A percentile compares a stretch with the other conserved stretches of the same genome.
Conservation (phyloP, 495 filamentous ascomycete species). For the Penicillium pulvis region DNA sequence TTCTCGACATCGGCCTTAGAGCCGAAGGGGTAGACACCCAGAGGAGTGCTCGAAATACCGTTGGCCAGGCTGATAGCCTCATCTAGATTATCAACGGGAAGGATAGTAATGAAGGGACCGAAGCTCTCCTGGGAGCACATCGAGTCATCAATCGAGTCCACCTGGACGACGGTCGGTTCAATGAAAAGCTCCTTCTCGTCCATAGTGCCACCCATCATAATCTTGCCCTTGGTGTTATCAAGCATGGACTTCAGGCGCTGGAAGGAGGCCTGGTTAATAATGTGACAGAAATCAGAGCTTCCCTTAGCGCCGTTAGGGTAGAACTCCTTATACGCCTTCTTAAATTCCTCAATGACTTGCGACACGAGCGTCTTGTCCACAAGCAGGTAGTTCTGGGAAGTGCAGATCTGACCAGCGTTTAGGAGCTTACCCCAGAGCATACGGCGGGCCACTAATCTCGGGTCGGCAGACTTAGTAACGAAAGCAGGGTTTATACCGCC, state of each 20-base stretch:
- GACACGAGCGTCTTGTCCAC: slow-evolving; percentile 73
- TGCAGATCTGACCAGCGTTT: slow-evolving; percentile 88
- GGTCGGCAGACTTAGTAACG: slow-evolving; percentile 77
- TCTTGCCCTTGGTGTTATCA: slow-evolving; percentile 77
- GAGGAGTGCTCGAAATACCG: slow-evolving; percentile 73
- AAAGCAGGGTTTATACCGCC: slow-evolving; percentile 92
- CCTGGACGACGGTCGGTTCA: slow-evolving; percentile 79
- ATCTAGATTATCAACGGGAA: slow-evolving; percentile 73
- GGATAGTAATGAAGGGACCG: slow-evolving; percentile 81
- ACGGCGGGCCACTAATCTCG: slow-evolving; percentile 77
- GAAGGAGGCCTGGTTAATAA: slow-evolving; percentile 78
- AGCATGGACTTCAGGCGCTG: slow-evolving; percentile 86
- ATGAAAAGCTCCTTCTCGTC: slow-evolving; percentile 80
- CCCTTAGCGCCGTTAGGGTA: slow-evolving; percentile 78
- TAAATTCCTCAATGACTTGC: slow-evolving; percentile 73
- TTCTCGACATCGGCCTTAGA: slow-evolving; percentile 70
- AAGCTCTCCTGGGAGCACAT: slow-evolving; percentile 83
- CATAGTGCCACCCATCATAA: slow-evolving; percentile 80
- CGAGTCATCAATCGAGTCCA: slow-evolving; percentile 73
- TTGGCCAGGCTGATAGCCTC: slow-evolving; percentile 80
- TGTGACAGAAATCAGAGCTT: slow-evolving; percentile 73
- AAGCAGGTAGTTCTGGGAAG: slow-evolving; percentile 85
- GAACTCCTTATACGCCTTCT: slow-evolving; percentile 71
- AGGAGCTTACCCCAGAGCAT: slow-evolving; percentile 84
- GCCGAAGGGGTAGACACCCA: slow-evolving; percentile 85